These are phyloP conservation scores for Saksenaea vasiformis DNA, from an alignment of 371 early-diverging fungal genomes.

Conservation along the genomic window DNA sequence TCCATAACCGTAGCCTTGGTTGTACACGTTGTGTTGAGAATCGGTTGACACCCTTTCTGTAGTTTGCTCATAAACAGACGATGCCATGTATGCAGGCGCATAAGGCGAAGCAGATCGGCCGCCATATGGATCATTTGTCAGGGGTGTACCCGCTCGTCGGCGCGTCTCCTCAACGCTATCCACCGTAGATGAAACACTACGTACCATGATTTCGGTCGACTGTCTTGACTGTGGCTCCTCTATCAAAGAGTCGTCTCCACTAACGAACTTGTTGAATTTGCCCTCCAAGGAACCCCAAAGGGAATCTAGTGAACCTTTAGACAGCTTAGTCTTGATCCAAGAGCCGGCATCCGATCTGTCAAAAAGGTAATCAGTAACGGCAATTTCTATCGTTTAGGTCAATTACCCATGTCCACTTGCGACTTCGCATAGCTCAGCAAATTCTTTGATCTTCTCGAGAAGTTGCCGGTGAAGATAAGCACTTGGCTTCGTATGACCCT, in stretches of 20 bases:
- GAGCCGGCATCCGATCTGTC: slow-evolving; percentile 37
- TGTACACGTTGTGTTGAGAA: background rate
- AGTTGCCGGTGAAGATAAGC: slow-evolving; percentile 79
- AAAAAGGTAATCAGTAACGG: slow-evolving; percentile 14
- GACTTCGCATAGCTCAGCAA: slow-evolving; percentile 49
- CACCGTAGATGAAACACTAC: slow-evolving; percentile 30
- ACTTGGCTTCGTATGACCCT: slow-evolving; percentile 68
- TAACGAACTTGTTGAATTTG: slow-evolving; percentile 72
- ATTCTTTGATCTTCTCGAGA: slow-evolving; percentile 59
- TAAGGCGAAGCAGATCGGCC: background rate
- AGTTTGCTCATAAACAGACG: slow-evolving; percentile 11
- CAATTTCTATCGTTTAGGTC: background rate
- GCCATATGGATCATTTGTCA: slow-evolving; percentile 5
- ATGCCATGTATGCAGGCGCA: slow-evolving; percentile 5
- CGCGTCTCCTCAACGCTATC: slow-evolving; percentile 24
- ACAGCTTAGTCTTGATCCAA: slow-evolving; percentile 61
- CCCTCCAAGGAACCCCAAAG: slow-evolving; percentile 72
- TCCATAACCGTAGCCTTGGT: slow-evolving; percentile 24
- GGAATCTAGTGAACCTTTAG: slow-evolving; percentile 65
- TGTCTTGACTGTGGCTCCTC: slow-evolving; percentile 39
- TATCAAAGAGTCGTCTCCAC: slow-evolving; percentile 57
- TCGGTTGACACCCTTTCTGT: slow-evolving; percentile 4
- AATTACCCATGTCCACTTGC: slow-evolving; percentile 45
- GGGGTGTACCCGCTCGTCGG: slow-evolving; percentile 29
- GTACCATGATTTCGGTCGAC: slow-evolving; percentile 52